Evolutionary conservation across 306 rosid genomes (phyloP).

Genomic region (Sphenostylis stenocarpa): DNA sequence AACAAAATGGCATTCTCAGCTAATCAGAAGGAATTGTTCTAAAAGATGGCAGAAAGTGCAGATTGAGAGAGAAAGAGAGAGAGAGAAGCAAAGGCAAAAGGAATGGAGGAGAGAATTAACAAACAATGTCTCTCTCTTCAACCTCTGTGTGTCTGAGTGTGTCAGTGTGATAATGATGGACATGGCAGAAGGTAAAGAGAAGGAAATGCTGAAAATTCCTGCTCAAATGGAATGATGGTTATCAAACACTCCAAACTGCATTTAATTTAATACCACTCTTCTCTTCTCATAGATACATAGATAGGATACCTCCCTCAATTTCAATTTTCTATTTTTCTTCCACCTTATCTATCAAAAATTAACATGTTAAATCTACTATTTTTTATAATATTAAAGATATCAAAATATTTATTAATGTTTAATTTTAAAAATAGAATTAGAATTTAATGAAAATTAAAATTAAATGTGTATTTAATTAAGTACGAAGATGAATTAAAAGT

Average conservation of each 20-base stretch:
- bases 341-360: no score
- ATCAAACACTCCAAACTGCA: slow-evolving; percentile 42
- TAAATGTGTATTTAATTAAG: no score
- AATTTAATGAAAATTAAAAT: no score
- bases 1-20: slow-evolving; percentile 40
- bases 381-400: no score
- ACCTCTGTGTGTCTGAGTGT: slow-evolving; percentile 13
- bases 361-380: no score
- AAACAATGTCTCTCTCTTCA: neutral
- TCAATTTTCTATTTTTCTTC: no score
- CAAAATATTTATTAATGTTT: no score
- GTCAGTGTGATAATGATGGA: slow-evolving; percentile 53
- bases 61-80: neutral
- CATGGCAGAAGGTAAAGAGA: slow-evolving; percentile 27
- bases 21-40: slow-evolving; percentile 51
- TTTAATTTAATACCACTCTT: slow-evolving; percentile 30
- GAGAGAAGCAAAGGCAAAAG: no score
- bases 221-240: slow-evolving; percentile 59
- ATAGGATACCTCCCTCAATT: no score
- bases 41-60: slow-evolving; percentile 40
- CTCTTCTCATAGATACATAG: neutral
- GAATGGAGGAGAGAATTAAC: no score
- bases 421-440: no score
- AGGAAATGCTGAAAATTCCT: slow-evolving; percentile 54
- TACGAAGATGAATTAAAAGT: no score